phyloP scores from a whole-genome alignment of 805 yeast genomes.

The Kuraishia cidri region DNA sequence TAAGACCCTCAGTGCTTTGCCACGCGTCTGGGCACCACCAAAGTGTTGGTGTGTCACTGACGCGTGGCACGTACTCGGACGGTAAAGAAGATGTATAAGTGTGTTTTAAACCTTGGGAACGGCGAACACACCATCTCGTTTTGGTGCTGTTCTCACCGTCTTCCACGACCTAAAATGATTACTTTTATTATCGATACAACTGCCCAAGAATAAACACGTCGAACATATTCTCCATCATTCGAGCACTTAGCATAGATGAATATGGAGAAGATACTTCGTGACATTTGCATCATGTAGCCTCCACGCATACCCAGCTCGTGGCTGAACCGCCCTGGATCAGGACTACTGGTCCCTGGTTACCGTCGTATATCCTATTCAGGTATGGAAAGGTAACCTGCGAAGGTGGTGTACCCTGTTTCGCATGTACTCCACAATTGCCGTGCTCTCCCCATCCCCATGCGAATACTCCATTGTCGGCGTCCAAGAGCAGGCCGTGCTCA shows the following conservation, averaged over 20 bases:
- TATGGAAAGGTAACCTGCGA: conserved; percentile 23
- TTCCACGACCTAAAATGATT: too few species aligned
- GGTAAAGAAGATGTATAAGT: too few species aligned
- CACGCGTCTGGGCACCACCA: too few species aligned
- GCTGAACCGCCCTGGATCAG: conserved; percentile 58
- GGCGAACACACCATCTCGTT: too few species aligned
- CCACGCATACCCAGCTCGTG: conserved; percentile 39
- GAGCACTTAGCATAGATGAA: conserved; percentile 47
- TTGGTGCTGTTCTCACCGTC: too few species aligned
- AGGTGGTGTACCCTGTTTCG: conserved; percentile 2
- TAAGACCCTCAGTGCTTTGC: too few species aligned
- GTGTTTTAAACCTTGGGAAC: too few species aligned
- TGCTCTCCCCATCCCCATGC: conserved; percentile 99
- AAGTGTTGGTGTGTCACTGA: too few species aligned
- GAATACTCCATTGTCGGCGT: conserved; percentile 25
- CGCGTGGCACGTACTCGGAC: too few species aligned
- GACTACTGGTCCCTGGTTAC: conserved; percentile 12
- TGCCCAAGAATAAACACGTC: conserved; percentile 58
- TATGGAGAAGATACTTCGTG: conserved; percentile 73
- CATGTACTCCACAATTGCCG: conserved; percentile 73
- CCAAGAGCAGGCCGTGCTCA: conserved; percentile 66
- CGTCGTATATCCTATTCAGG: conserved; percentile 22
- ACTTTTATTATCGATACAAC: conserved; percentile 38
- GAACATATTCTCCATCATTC: conserved; percentile 81
- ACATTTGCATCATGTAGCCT: conserved; percentile 28